These are phyloP conservation scores for Penicillium sp. DNA, from an alignment of 2,329 filamentous ascomycete species.

Conservation along the genomic window DNA sequence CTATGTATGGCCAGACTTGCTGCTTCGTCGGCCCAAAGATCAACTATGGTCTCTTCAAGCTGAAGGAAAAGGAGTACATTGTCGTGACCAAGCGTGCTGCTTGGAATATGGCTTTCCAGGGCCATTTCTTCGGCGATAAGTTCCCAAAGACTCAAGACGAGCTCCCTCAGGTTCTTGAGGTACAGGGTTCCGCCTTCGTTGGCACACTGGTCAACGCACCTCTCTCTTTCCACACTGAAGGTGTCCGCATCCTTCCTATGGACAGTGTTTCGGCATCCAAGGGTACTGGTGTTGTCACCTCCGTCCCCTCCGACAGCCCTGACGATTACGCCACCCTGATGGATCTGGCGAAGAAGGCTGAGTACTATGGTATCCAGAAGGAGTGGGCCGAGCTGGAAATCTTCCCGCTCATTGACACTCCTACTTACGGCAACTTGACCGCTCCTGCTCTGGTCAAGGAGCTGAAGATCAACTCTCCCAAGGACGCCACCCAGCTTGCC, in stretches of 20 bases:
- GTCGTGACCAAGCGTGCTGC: conserved; percentile 79
- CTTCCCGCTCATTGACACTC: conserved; percentile 83
- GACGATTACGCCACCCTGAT: conserved; percentile 89
- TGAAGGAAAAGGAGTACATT: conserved; percentile 74
- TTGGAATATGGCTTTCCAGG: conserved; percentile 95
- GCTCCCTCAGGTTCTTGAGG: conserved; percentile 69
- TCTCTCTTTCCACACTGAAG: conserved; percentile 77
- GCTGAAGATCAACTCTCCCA: conserved; percentile 94
- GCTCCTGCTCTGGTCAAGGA: conserved; percentile 83
- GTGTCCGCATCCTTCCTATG: conserved; percentile 91
- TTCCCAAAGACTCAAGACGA: conserved; percentile 63
- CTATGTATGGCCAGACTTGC: conserved; percentile 97
- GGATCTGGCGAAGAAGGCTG: conserved; percentile 90
- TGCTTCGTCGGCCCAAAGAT: conserved; percentile 93
- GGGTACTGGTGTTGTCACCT: conserved; percentile 95
- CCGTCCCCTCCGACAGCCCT: conserved; percentile 89
- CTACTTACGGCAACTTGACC: conserved; percentile 78
- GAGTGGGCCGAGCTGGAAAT: conserved; percentile 94
- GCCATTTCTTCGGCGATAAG: conserved; percentile 63
- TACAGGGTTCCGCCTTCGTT: conserved; percentile 75
- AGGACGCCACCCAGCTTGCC: conserved; percentile 84
- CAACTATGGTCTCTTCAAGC: conserved; percentile 83
- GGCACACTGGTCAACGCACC: conserved; percentile 89
- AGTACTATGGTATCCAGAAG: conserved; percentile 94
- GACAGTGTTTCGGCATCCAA: conserved; percentile 88